Conservation (phyloP, 306 rosid species). For the Casuarina cunninghamiana region DNA sequence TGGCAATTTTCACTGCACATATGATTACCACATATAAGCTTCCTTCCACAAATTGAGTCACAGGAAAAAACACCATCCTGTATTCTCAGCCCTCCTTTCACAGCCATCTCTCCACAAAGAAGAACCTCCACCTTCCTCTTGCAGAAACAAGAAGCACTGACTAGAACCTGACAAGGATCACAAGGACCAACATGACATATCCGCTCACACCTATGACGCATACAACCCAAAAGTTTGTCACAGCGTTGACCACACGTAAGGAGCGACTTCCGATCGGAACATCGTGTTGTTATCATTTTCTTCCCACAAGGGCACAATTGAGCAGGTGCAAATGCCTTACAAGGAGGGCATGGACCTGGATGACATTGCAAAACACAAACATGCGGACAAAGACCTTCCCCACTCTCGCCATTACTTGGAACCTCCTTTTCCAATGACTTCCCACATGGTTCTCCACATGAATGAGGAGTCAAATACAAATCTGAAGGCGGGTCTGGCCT, state of each 20-base stretch:
- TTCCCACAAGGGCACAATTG: slow-evolving; percentile 85
- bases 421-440: slow-evolving; percentile 74
- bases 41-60: slow-evolving; percentile 60
- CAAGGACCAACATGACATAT: slow-evolving; percentile 85
- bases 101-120: slow-evolving; percentile 71
- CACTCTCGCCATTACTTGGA: slow-evolving; percentile 41
- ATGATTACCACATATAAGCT: slow-evolving; percentile 74
- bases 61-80: slow-evolving; percentile 79
- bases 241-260: slow-evolving; percentile 84
- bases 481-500: slow-evolving; percentile 90
- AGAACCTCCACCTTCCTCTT: slow-evolving; percentile 51
- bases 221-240: slow-evolving; percentile 74
- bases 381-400: slow-evolving; percentile 85
- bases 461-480: slow-evolving; percentile 88
- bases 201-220: slow-evolving; percentile 67
- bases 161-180: slow-evolving; percentile 64
- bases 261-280: slow-evolving; percentile 74
- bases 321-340: slow-evolving; percentile 87
- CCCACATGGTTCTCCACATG: slow-evolving; percentile 92
- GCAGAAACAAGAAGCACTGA: slow-evolving; percentile 82
- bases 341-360: slow-evolving; percentile 98
- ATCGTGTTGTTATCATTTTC: slow-evolving; percentile 75
- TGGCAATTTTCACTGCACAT: slow-evolving; percentile 66
- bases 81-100: slow-evolving; percentile 68
- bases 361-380: slow-evolving; percentile 94